phyloP scores from a whole-genome alignment of 169 alveolate genomes.

The Eimeria necatrix region DNA sequence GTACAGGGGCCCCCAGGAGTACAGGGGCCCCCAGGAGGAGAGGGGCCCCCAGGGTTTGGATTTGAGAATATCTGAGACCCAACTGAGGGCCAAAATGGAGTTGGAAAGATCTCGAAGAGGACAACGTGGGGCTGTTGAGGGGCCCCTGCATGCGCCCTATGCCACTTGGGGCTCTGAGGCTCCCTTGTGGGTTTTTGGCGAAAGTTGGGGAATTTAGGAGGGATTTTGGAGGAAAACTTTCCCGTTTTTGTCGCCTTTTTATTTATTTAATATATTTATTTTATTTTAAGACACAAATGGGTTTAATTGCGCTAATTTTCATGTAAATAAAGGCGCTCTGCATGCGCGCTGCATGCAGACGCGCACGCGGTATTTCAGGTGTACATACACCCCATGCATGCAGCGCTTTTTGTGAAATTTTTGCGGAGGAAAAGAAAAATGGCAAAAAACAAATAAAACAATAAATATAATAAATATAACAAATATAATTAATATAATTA shows the following conservation, averaged over 20 bases:
- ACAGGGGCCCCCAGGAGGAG: no score
- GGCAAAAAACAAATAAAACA: no score
- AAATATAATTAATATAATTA: no score
- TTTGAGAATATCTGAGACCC: neutral
- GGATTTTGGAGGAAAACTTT: neutral
- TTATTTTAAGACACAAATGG: no score
- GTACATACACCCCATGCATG: no score
- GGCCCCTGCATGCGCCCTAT: conserved; percentile 16
- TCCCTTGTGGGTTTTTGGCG: neutral
- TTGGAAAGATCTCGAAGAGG: neutral
- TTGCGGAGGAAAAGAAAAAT: no score
- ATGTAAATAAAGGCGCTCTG: neutral
- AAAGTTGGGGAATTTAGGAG: neutral
- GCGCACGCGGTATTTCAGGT: no score
- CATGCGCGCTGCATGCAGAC: neutral
- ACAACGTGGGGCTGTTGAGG: neutral
- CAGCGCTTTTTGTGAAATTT: no score
- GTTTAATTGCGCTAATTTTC: no score
- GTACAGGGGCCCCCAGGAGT: no score
- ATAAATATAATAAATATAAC: neutral
- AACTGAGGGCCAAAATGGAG: neutral
- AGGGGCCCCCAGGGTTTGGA: neutral
- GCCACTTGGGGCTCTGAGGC: neutral
- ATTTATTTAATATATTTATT: no score
- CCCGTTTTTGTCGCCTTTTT: no score